Evolutionary conservation across 495 filamentous ascomycete genomes (phyloP).

Genomic region (Penicillium herquei): DNA sequence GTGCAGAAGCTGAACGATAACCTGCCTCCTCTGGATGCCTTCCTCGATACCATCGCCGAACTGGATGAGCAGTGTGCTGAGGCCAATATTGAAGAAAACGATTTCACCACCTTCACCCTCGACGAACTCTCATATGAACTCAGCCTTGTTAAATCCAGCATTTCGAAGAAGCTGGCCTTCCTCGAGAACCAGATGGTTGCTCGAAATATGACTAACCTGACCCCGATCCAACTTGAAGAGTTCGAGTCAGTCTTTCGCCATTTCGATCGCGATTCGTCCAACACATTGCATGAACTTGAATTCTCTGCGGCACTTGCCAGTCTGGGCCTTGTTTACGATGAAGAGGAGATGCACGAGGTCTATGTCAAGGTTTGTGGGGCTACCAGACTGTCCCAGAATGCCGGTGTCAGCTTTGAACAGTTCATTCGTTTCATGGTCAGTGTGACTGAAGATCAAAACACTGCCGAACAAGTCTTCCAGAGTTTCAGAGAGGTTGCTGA

Average conservation of each 20-base stretch:
- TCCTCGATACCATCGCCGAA: slow-evolving; percentile 76
- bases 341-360: slow-evolving; percentile 93
- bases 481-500: slow-evolving; percentile 95
- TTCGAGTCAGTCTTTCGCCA: slow-evolving; percentile 97
- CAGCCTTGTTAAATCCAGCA: slow-evolving; percentile 81
- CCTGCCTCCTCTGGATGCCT: slow-evolving; percentile 82
- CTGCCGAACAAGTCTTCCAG: slow-evolving; percentile 96
- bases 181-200: slow-evolving; percentile 97
- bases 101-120: slow-evolving; percentile 96
- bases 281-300: slow-evolving; percentile 89
- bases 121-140: slow-evolving; percentile 95
- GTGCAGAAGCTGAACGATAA: slow-evolving; percentile 77
- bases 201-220: slow-evolving; percentile 97
- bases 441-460: slow-evolving; percentile 97
- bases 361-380: slow-evolving; percentile 73
- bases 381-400: slow-evolving; percentile 36
- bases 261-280: slow-evolving; percentile 91
- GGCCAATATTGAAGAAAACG: slow-evolving; percentile 98
- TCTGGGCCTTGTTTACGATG: slow-evolving; percentile 89
- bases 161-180: slow-evolving; percentile 93
- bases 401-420: slow-evolving; percentile 90
- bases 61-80: slow-evolving; percentile 87
- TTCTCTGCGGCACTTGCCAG: slow-evolving; percentile 93
- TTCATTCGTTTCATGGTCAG: slow-evolving; percentile 99
- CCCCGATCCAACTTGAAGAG: slow-evolving; percentile 95